Evolutionary conservation across 805 yeast species (phyloP).

Genomic region (Saturnispora hagleri): DNA sequence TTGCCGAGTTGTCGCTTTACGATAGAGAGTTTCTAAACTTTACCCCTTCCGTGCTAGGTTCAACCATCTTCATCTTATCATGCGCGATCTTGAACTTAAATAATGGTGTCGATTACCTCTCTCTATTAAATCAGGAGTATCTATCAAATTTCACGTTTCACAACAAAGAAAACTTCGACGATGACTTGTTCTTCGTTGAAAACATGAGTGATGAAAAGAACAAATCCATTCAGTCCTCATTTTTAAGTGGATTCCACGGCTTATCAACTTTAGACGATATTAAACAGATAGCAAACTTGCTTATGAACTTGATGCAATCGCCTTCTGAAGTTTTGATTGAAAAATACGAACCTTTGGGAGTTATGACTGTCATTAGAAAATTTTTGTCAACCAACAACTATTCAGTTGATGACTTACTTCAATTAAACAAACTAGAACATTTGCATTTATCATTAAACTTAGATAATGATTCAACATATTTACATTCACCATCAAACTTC

Average conservation of each 20-base stretch:
- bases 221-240: constrained; percentile 32
- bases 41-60: constrained; percentile 38
- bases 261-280: constrained; percentile 30
- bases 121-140: constrained; percentile 18
- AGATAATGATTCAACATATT: neutral
- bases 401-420: neutral
- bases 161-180: constrained; percentile 8
- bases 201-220: constrained; percentile 16
- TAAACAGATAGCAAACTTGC: constrained; percentile 34
- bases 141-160: constrained; percentile 6
- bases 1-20: constrained; percentile 46
- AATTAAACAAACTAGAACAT: neutral
- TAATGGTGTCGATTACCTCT: constrained; percentile 29
- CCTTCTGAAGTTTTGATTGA: constrained; percentile 45
- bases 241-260: constrained; percentile 40
- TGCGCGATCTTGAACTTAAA: constrained; percentile 44
- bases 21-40: constrained; percentile 36
- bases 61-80: constrained; percentile 44
- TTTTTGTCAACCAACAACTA: constrained; percentile 12
- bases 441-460: constrained; percentile 9
- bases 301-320: constrained; percentile 34
- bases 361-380: constrained; percentile 35
- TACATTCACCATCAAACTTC: constrained; percentile 21
- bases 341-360: constrained; percentile 45
- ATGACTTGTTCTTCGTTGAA: constrained; percentile 14